phyloP scores from a whole-genome alignment of 2,329 filamentous ascomycete genomes.

The Fusarium concolor region DNA sequence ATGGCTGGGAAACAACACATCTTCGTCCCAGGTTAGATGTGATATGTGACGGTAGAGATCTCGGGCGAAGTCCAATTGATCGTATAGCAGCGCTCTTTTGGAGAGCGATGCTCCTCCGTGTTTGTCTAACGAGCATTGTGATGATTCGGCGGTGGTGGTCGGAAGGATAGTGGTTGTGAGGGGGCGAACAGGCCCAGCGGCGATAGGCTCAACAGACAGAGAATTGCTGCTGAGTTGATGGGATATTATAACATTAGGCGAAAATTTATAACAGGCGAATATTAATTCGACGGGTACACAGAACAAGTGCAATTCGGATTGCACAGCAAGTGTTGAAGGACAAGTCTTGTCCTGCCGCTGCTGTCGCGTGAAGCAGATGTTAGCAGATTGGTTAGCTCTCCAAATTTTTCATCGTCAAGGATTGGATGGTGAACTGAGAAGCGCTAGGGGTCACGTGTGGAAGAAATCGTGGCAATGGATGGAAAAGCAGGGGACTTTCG shows the following conservation, averaged over 20 bases:
- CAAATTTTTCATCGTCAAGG: constrained; percentile 47
- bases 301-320: constrained; percentile 10
- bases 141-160: constrained; percentile 1
- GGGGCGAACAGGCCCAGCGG: constrained; percentile 4
- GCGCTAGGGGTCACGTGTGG: constrained; percentile 38
- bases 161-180: constrained; percentile 2
- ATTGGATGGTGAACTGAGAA: constrained; percentile 15
- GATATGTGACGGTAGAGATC: constrained; percentile 26
- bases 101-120: constrained; percentile 46
- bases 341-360: constrained; percentile 31
- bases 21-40: constrained; percentile 38
- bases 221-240: constrained; percentile 25
- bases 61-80: constrained; percentile 32
- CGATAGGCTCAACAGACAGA: constrained; percentile 30
- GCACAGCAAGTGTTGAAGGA: constrained; percentile 30
- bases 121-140: constrained; percentile 54
- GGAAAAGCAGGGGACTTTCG: constrained; percentile 13
- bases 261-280: constrained; percentile 2
- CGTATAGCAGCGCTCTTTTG: constrained; percentile 36
- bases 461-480: constrained; percentile 24
- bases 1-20: constrained; percentile 46
- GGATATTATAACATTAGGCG: constrained; percentile 43
- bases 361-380: constrained; percentile 42
- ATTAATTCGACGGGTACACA: background rate
- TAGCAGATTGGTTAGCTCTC: constrained; percentile 33